A percentile compares a stretch with the other conserved stretches of the same genome.
phyloP scores from a whole-genome alignment of 371 early-diverging fungal species.

The Circinella minor region DNA sequence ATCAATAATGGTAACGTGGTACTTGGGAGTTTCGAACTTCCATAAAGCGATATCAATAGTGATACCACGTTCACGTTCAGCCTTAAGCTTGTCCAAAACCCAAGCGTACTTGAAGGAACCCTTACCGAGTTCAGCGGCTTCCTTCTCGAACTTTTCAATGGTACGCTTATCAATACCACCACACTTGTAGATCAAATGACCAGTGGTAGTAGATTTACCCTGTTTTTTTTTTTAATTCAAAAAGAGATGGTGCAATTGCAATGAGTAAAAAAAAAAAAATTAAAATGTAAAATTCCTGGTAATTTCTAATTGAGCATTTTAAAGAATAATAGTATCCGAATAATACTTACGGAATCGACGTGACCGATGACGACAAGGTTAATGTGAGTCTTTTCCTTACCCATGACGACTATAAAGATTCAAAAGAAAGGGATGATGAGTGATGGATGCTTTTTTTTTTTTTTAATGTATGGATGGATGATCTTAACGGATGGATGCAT shows the following conservation, averaged over 20 bases:
- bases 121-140: conserved; percentile 97
- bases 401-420: conserved; percentile 63
- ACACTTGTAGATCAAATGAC: conserved; percentile 99
- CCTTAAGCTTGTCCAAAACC: conserved; percentile 97
- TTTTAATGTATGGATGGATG: conserved; percentile 2
- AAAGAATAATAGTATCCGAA: conserved; percentile 21
- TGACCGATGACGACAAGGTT: conserved; percentile 99
- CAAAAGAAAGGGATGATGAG: conserved; percentile 8
- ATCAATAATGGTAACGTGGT: conserved; percentile 95
- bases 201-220: conserved; percentile 53
- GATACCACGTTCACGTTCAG: conserved; percentile 97
- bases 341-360: conserved; percentile 97
- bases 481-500: conserved; percentile 8
- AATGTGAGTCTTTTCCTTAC: conserved; percentile 94
- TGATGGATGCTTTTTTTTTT: conserved; percentile 5
- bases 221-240: neutral
- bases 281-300: too few species aligned
- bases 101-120: conserved; percentile 97
- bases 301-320: neutral
- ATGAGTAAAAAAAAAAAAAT: too few species aligned
- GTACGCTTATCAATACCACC: conserved; percentile 99
- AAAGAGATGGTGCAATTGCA: too few species aligned
- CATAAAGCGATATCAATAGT: conserved; percentile 89
- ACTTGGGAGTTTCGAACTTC: conserved; percentile 97
- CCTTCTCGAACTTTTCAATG: conserved; percentile 99